A percentile compares a stretch with the other conserved stretches of the same genome.
Conservation (phyloP, 2,329 filamentous ascomycete species). For the Paraconiothyrium brasiliense region DNA sequence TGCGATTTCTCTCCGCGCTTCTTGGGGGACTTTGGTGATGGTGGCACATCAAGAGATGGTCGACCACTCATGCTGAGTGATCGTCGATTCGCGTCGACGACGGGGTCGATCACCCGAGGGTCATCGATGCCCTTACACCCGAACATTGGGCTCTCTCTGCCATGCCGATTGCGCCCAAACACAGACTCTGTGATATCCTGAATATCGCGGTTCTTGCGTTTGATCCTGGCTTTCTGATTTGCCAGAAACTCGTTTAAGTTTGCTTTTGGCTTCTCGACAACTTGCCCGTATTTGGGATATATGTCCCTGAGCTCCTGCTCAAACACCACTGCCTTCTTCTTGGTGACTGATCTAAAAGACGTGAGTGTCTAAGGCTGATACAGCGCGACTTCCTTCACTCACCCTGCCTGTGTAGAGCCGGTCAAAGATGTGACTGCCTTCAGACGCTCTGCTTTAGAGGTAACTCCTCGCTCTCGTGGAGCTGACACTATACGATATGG, state of each 20-base stretch:
- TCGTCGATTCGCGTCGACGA: background rate
- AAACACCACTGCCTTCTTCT: constrained; percentile 34
- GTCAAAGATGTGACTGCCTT: background rate
- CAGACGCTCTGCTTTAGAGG: background rate
- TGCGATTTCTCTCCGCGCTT: constrained; percentile 6
- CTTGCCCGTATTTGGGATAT: constrained; percentile 42
- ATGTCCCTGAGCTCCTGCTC: constrained; percentile 41
- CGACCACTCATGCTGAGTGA: background rate
- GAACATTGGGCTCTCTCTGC: constrained; percentile 29
- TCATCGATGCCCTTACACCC: constrained; percentile 21
- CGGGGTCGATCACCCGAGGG: background rate
- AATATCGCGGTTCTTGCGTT: constrained; percentile 24
- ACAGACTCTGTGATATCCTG: constrained; percentile 19
- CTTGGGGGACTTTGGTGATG: background rate
- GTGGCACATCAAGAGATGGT: background rate
- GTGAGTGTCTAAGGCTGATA: background rate
- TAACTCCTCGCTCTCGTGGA: constrained; percentile 17
- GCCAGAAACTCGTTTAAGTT: constrained; percentile 39
- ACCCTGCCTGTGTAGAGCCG: background rate
- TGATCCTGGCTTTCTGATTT: constrained; percentile 32
- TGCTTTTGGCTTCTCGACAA: constrained; percentile 42
- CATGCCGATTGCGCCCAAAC: constrained; percentile 15
- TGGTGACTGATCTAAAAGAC: constrained; percentile 21
- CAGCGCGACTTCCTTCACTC: background rate
- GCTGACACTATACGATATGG: constrained; percentile 34